A percentile compares a stretch with the other conserved stretches of the same genome.
phyloP scores from a whole-genome alignment of 768 basidiomycete genomes.

The Rhodosporidiobolus odoratus region DNA sequence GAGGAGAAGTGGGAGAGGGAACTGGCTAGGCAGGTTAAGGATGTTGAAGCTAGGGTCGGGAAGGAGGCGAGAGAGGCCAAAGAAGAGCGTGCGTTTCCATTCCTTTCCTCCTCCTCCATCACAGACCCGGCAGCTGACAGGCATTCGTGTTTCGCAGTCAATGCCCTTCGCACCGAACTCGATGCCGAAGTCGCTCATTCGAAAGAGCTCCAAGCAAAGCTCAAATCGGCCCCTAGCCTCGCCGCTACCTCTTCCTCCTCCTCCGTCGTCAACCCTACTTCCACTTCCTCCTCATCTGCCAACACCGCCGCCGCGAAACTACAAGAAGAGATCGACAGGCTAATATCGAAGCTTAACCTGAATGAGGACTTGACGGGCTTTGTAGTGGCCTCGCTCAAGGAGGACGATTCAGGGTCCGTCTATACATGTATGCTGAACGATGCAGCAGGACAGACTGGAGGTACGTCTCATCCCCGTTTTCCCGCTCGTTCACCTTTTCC shows the following conservation, averaged over 20 bases:
- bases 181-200: conserved; percentile 28
- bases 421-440: conserved; percentile 34
- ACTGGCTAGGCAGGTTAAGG: conserved; percentile 3
- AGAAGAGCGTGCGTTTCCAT: conserved; percentile 16
- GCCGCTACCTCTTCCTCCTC: conserved; percentile 2
- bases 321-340: conserved; percentile 16
- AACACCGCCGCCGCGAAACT: conserved; percentile 11
- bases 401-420: conserved; percentile 6
- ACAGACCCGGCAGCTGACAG: not conserved
- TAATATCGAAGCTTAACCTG: conserved; percentile 10
- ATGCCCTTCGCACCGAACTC: conserved; percentile 12
- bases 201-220: conserved; percentile 31
- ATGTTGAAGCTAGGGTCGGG: not conserved
- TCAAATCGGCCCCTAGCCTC: conserved; percentile 11
- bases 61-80: not conserved
- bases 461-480: conserved; percentile 1
- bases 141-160: conserved; percentile 4
- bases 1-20: conserved; percentile 11
- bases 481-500: too few species aligned
- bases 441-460: conserved; percentile 16
- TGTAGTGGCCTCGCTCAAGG: conserved; percentile 17
- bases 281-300: not conserved
- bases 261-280: not conserved
- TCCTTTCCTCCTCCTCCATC: not conserved
- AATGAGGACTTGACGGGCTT: conserved; percentile 39